Conservation (phyloP, 208 protist species). For the Wallacemonas collosoma region DNA sequence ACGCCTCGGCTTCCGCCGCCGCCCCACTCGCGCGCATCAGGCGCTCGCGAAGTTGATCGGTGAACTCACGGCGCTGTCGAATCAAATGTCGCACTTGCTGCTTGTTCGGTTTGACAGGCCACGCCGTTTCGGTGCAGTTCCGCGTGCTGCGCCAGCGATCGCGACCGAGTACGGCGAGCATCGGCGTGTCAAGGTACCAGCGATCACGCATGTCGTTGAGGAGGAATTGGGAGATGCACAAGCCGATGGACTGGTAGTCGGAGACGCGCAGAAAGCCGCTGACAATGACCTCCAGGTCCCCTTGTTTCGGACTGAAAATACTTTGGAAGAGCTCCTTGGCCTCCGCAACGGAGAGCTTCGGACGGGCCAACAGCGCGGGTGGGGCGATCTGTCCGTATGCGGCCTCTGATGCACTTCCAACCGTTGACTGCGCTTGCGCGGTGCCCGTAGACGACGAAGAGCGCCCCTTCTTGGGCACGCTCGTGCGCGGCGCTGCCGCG, state of each 20-base stretch:
- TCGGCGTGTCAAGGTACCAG: conserved; percentile 54
- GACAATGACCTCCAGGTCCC: conserved; percentile 41
- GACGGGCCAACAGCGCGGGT: conserved; percentile 1
- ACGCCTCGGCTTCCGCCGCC: conserved; percentile 11
- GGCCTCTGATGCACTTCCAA: too few relatives aligned
- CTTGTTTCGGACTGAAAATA: conserved; percentile 40
- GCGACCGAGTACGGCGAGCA: conserved; percentile 43
- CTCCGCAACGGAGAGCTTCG: conserved; percentile 25
- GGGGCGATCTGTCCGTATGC: too few relatives aligned
- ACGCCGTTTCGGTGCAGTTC: conserved; percentile 22
- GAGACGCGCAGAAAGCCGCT: conserved; percentile 32
- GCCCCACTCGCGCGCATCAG: conserved; percentile 37
- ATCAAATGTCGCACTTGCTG: conserved; percentile 32
- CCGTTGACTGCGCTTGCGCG: too few relatives aligned
- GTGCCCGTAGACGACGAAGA: not conserved
- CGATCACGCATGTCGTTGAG: conserved; percentile 24
- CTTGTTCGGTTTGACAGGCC: conserved; percentile 24
- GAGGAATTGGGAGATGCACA: conserved; percentile 36
- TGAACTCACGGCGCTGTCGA: conserved; percentile 32
- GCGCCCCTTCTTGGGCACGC: not conserved
- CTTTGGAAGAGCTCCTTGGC: conserved; percentile 31
- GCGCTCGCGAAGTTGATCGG: conserved; percentile 37
- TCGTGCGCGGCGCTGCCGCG: not conserved
- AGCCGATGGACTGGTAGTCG: conserved; percentile 28
- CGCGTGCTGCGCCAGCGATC: conserved; percentile 34